Evolutionary conservation across 2,329 filamentous ascomycete genomes (phyloP).

Genomic region (Venturia nashicola): DNA sequence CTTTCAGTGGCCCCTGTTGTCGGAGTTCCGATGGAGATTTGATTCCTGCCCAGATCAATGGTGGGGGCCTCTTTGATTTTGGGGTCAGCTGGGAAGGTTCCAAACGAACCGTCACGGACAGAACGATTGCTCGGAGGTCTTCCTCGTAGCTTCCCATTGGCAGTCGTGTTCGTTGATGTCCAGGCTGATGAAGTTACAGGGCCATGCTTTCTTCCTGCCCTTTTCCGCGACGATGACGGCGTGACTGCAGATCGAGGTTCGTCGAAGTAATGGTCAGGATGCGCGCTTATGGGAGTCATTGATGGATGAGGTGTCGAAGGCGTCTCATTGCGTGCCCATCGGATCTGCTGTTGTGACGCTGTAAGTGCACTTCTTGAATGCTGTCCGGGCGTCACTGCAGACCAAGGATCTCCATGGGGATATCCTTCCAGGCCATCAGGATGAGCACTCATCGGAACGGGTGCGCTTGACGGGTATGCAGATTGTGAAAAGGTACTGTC

Average conservation of each 20-base stretch:
- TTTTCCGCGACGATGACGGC: constrained; percentile 40
- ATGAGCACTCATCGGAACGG: constrained; percentile 38
- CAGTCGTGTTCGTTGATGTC: constrained; percentile 52
- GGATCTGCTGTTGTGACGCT: constrained; percentile 29
- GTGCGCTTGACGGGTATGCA: constrained; percentile 38
- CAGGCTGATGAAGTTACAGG: constrained; percentile 86
- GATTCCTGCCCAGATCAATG: constrained; percentile 32
- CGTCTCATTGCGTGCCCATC: constrained; percentile 42
- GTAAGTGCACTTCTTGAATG: constrained; percentile 24
- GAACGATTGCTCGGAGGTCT: constrained; percentile 63
- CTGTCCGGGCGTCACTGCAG: constrained; percentile 23
- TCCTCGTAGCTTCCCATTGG: constrained; percentile 61
- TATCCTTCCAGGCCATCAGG: constrained; percentile 40
- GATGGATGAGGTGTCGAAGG: constrained; percentile 62
- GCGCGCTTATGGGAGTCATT: constrained; percentile 51
- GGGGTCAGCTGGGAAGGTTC: constrained; percentile 54
- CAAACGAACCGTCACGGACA: constrained; percentile 54
- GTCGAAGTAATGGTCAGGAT: constrained; percentile 37
- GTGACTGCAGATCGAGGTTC: constrained; percentile 67
- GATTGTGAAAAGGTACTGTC: constrained; percentile 26
- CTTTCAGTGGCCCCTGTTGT: constrained; percentile 15
- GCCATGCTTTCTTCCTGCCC: constrained; percentile 55
- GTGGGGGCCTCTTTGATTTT: constrained; percentile 34
- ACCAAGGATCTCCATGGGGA: constrained; percentile 32
- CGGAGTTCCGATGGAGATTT: constrained; percentile 18